Percentiles rank a stretch among this genome's conserved stretches.
These are phyloP conservation scores for Colletotrichum limetticola DNA, from an alignment of 2,329 filamentous ascomycete genomes.

Conservation along the genomic window DNA sequence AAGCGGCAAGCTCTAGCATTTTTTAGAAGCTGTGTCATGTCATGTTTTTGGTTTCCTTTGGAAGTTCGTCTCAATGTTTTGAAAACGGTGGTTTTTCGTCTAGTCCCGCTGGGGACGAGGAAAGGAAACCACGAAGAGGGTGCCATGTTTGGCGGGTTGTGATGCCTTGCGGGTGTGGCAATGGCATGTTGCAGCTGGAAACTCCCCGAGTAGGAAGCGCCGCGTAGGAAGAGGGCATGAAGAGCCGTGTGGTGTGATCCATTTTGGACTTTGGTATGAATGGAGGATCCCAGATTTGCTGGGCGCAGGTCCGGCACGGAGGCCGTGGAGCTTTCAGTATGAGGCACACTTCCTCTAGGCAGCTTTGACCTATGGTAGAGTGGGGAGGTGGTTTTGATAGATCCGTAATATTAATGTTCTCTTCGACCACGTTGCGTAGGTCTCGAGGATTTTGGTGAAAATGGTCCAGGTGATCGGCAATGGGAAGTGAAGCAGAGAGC, in stretches of 20 bases:
- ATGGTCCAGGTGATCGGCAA: background rate
- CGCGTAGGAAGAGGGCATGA: background rate
- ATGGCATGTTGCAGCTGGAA: background rate
- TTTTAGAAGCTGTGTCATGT: constrained; percentile 61
- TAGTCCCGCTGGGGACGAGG: background rate
- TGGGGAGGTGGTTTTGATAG: background rate
- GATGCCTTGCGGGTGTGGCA: background rate
- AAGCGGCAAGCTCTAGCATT: constrained; percentile 75
- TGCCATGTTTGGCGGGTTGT: background rate
- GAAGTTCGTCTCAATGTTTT: background rate
- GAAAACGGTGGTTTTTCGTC: background rate
- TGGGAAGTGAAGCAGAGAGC: background rate
- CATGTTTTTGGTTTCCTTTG: background rate
- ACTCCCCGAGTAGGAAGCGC: background rate
- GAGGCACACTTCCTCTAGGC: background rate
- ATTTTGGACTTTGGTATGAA: background rate
- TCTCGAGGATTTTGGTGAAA: background rate
- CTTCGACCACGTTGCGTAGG: background rate
- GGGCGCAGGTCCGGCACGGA: background rate
- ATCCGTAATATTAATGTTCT: background rate
- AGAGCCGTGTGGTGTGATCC: background rate
- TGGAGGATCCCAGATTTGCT: background rate
- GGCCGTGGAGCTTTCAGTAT: background rate
- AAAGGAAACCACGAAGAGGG: background rate
- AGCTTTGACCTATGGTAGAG: background rate